Evolutionary conservation across 2,329 filamentous ascomycete genomes (phyloP).

Genomic region (Colletotrichum neosansevieriae): DNA sequence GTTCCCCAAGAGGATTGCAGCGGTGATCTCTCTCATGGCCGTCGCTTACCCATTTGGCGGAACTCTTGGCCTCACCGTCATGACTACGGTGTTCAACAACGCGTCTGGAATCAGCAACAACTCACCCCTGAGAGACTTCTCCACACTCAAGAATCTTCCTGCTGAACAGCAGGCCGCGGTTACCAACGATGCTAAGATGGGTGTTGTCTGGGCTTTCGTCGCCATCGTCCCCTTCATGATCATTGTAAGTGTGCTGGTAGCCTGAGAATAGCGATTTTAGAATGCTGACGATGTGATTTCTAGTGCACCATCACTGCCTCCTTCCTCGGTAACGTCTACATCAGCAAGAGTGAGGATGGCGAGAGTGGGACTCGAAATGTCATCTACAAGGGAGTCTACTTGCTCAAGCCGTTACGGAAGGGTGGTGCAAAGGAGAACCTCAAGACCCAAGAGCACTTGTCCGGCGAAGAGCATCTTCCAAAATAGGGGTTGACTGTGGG

Average conservation of each 20-base stretch:
- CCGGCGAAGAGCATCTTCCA: constrained; percentile 6
- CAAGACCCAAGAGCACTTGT: constrained; percentile 4
- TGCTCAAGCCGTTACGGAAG: constrained; percentile 42
- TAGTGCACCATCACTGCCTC: constrained; percentile 46
- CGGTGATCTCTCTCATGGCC: constrained; percentile 69
- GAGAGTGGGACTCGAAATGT: constrained; percentile 45
- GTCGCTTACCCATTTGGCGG: constrained; percentile 74
- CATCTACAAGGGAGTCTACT: constrained; percentile 47
- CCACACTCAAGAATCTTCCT: constrained; percentile 51
- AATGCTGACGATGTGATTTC: background rate
- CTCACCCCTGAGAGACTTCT: constrained; percentile 50
- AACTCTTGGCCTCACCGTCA: constrained; percentile 73
- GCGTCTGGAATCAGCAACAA: constrained; percentile 46
- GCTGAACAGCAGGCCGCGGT: constrained; percentile 51
- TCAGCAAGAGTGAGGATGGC: constrained; percentile 44
- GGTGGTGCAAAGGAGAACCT: background rate
- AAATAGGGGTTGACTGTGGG: background rate
- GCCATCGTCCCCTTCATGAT: constrained; percentile 70
- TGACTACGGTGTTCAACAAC: constrained; percentile 78
- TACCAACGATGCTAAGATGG: constrained; percentile 60
- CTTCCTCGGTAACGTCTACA: constrained; percentile 51
- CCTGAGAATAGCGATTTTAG: no score
- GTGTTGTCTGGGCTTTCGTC: constrained; percentile 75
- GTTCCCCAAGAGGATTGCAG: constrained; percentile 68
- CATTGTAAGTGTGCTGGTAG: constrained; percentile 46